Base-by-base conservation (phyloP, 495 filamentous ascomycete species). In the Penicillium longicatenatum region DNA sequence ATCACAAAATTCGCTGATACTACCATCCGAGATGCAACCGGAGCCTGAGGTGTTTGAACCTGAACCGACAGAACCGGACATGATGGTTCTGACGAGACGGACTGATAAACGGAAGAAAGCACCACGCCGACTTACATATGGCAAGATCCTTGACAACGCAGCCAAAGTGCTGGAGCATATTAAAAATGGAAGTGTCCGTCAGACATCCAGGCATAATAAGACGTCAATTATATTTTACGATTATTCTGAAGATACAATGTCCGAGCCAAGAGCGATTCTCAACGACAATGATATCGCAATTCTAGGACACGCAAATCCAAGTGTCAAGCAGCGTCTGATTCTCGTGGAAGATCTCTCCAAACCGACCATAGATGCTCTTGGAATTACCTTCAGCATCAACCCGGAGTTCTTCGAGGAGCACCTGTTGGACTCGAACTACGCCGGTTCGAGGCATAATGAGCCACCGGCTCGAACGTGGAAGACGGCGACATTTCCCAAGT, bases 391-490 rank as follows among this genome's bases (percentile, higher is more conserved):
- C 50, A 26, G 55, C 12, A 58, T 62, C 6, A 62, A 62, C 22
- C 60, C 60, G 3, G 54, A 58, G 21, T 62, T 62, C 16, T 62
- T 62, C 37, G 60, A 62, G 22, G 54, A 62, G 39, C 60, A 62
- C 37, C 31, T 62, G 24, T 50, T 62, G 1, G 55, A 62, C 50
- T 58, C 60, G 5, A 51, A 51, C 5, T 62, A 62, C 52, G 31
- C 45, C 1, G 60, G 50, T 0, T 35, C 44, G 0, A 24, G 58
- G 2, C 57, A 44, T n/a, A 20, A 58, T 12, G 45, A 50, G 45
- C 37, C 33, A 33, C 26, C 60, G 17, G 26, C 60, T 14, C 29
- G 37, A 16, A 54, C 31, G 9, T 62, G 60, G 60, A 41, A 26
- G 3, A 62, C 60, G 16, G 46, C 50, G 7, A 45, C 50, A 3